These are phyloP conservation scores for Erodium trifolium DNA, from an alignment of 441 rosid genomes.

Conservation along the genomic window DNA sequence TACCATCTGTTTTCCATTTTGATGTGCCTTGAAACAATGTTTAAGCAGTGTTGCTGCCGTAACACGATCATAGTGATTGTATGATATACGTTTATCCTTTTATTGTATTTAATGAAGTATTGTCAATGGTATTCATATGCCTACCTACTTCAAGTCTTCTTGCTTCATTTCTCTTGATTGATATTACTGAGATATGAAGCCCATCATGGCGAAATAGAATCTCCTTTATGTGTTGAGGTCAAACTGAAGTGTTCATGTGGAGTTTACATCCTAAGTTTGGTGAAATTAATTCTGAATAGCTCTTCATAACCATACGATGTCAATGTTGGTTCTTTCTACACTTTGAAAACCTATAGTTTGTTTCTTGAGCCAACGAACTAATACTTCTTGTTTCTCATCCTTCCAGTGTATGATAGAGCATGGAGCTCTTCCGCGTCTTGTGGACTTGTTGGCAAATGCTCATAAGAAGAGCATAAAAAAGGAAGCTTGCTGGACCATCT, in stretches of 20 bases:
- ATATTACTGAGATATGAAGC: background rate
- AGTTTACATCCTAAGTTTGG: background rate
- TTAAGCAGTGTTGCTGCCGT: too few relatives aligned
- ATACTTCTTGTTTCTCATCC: constrained; percentile 17
- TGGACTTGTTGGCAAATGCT: constrained; percentile 31
- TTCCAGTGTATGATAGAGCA: constrained; percentile 36
- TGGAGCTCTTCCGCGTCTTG: constrained; percentile 38
- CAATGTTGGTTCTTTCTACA: background rate
- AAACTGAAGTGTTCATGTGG: background rate
- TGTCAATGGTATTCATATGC: background rate
- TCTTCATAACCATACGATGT: background rate
- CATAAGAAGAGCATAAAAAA: constrained; percentile 58
- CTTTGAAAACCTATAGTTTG: constrained; percentile 12
- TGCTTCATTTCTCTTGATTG: background rate
- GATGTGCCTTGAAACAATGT: too few relatives aligned
- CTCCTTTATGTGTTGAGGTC: background rate
- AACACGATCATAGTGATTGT: too few relatives aligned
- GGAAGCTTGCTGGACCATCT: constrained; percentile 64
- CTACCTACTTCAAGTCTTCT: background rate
- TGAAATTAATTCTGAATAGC: background rate
- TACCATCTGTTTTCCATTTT: too few relatives aligned
- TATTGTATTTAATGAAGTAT: background rate
- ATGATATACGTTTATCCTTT: too few relatives aligned
- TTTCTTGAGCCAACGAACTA: constrained; percentile 11
- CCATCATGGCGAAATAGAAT: background rate